Percentiles rank a stretch among this genome's conserved stretches.
phyloP scores from a whole-genome alignment of 2,329 filamentous ascomycete species.

The Arthroderma uncinatum region DNA sequence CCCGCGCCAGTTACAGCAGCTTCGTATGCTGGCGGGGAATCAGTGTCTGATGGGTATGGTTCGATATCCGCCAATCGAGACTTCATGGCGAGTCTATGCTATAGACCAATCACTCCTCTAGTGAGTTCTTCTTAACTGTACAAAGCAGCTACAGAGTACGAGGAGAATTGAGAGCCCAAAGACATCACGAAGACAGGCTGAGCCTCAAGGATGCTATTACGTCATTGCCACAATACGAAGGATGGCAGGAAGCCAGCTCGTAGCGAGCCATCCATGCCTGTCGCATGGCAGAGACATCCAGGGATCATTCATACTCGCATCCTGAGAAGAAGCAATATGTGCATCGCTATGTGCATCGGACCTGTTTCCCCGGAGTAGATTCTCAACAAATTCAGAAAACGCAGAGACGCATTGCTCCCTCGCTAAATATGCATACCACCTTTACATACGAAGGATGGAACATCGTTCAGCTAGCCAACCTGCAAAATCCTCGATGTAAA shows the following conservation, averaged over 20 bases:
- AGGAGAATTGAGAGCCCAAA: too few species aligned
- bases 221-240: background rate
- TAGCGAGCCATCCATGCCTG: background rate
- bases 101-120: background rate
- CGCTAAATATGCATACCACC: background rate
- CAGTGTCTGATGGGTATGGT: background rate
- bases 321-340: background rate
- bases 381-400: background rate
- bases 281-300: background rate
- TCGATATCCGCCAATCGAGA: background rate
- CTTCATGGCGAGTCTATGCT: background rate
- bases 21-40: constrained; percentile 12
- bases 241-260: background rate
- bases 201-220: background rate
- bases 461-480: background rate
- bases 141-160: background rate
- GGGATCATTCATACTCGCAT: background rate
- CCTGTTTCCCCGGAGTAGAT: background rate
- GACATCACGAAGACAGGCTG: background rate
- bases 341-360: background rate
- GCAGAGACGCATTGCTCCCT: background rate
- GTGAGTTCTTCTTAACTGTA: background rate
- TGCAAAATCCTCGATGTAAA: background rate
- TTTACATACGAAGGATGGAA: background rate
- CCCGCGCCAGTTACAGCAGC: background rate